Evolutionary conservation across 1,139 yeast species (phyloP), one percentile per base, ranked within the genome.

Genomic region (Suhomyces wounanorum): DNA sequence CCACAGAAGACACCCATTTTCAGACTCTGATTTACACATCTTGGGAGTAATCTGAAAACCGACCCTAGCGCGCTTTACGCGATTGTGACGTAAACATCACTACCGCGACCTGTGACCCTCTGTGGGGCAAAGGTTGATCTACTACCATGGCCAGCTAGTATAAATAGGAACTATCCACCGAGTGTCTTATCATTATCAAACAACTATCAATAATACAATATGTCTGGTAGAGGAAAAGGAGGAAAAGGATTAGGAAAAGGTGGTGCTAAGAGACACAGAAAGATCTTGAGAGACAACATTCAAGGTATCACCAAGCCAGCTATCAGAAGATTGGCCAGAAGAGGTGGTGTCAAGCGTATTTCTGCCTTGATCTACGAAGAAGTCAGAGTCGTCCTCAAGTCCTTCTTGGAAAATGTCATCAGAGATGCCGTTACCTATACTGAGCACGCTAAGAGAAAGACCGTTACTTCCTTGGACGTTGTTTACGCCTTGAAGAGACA

Each of bases 281-380:
- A 92, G 89, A 90, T 94, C 79, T 84, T 92, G 67, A 91, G 98
- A 84, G 99, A 94, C 78, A 94, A 94, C 92, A 92, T 94, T 66
- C 98, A 92, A 82, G 99, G 99, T 83, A 92, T 94, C 73, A 94
- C 99, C 60, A 94, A 94, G 85, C 99, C 99, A 74, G 99, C 99
- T 70, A 94, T 94, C 75, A 91, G 99, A 83, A 92, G 99, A 89
- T 87, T 94, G 70, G 99, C 99, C 56, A 92, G 99, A 87, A 91
- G 99, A 89, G 99, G 99, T 82, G 99, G 99, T 89, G 99, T 94
- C 73, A 94, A 94, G 87, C 97, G 98, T 88, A 94, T 94, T 69
- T 92, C 98, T 61, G 98, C 97, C 72, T 83, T 92, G 73, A 92
- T 94, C 77, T 94, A 94, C 83, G 98, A 94, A 81, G 97, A 92